phyloP scores from a whole-genome alignment of 371 early-diverging fungal species.

The Parasitella parasitica region DNA sequence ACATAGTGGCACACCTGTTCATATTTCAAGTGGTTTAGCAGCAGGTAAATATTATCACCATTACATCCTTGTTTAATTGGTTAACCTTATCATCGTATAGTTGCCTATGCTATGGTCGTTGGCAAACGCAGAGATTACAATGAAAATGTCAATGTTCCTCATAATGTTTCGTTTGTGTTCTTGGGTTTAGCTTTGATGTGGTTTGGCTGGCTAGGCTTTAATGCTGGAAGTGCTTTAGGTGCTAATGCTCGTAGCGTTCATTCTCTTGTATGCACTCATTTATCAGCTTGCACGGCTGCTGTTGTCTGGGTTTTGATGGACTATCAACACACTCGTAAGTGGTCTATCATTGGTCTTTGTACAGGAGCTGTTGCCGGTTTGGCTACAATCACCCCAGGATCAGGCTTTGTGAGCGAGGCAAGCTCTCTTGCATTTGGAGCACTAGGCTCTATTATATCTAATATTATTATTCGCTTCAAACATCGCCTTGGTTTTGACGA shows the following conservation, averaged over 20 bases:
- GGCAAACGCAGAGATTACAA: conserved; percentile 73
- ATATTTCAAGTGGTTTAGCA: conserved; percentile 80
- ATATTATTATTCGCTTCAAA: conserved; percentile 63
- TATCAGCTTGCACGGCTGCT: conserved; percentile 71
- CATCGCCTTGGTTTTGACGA: conserved; percentile 74
- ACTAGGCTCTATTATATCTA: conserved; percentile 61
- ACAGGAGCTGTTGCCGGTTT: conserved; percentile 87
- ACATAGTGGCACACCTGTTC: conserved; percentile 79
- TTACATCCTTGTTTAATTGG: neutral
- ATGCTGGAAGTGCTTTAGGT: conserved; percentile 59
- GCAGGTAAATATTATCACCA: conserved; percentile 33
- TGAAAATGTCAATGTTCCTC: conserved; percentile 66
- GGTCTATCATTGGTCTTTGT: conserved; percentile 81
- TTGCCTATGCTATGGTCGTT: conserved; percentile 79
- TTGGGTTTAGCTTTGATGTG: conserved; percentile 79
- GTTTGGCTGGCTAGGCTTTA: conserved; percentile 62
- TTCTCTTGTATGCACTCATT: conserved; percentile 71
- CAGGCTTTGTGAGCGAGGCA: conserved; percentile 72
- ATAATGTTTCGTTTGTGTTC: conserved; percentile 80
- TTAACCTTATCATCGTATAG: conserved; percentile 12
- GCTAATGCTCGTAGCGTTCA: conserved; percentile 75
- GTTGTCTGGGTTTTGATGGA: conserved; percentile 76
- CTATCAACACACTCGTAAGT: conserved; percentile 61
- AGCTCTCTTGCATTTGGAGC: conserved; percentile 72
- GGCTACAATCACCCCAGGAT: conserved; percentile 78